Conservation (phyloP, 345 rosid genomes). For the Brassica carinata region DNA sequence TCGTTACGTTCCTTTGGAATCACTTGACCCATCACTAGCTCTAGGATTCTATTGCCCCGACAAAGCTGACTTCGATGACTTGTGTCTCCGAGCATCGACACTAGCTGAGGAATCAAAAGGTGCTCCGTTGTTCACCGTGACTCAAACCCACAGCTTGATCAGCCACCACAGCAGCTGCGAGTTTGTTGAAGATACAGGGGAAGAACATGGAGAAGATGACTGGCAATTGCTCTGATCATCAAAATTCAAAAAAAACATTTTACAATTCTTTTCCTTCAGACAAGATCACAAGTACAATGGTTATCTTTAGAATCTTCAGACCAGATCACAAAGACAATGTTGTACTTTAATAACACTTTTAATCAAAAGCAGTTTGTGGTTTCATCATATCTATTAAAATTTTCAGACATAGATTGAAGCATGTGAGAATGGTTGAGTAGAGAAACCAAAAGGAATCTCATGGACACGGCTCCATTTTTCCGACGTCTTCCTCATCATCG, state of each 20-base stretch:
- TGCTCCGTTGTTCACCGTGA: slow-evolving; percentile 77
- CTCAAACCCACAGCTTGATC: slow-evolving; percentile 32
- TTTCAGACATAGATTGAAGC: slow-evolving; percentile 32
- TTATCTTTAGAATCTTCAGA: neutral
- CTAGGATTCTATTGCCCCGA: slow-evolving; percentile 87
- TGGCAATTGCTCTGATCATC: slow-evolving; percentile 62
- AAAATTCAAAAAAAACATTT: neutral
- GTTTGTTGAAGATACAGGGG: slow-evolving; percentile 20
- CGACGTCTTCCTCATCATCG: slow-evolving; percentile 18
- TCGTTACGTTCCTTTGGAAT: slow-evolving; percentile 66
- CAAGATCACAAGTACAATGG: neutral
- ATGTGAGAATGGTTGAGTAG: slow-evolving; percentile 33
- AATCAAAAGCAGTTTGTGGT: neutral
- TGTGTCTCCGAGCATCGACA: slow-evolving; percentile 71
- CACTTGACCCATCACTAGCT: slow-evolving; percentile 88
- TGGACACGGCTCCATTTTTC: slow-evolving; percentile 22
- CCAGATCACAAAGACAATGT: slow-evolving; percentile 1
- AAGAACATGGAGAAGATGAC: slow-evolving; percentile 57
- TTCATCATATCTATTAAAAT: neutral
- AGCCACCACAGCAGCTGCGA: slow-evolving; percentile 33
- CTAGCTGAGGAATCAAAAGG: slow-evolving; percentile 81
- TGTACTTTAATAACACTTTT: neutral
- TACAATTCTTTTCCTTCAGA: slow-evolving; percentile 2
- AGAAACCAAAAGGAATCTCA: slow-evolving; percentile 21
- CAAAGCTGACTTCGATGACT: slow-evolving; percentile 84